Evolutionary conservation across 1,284 basidiomycete genomes (phyloP).

Genomic region (Porogramme epimiltina): DNA sequence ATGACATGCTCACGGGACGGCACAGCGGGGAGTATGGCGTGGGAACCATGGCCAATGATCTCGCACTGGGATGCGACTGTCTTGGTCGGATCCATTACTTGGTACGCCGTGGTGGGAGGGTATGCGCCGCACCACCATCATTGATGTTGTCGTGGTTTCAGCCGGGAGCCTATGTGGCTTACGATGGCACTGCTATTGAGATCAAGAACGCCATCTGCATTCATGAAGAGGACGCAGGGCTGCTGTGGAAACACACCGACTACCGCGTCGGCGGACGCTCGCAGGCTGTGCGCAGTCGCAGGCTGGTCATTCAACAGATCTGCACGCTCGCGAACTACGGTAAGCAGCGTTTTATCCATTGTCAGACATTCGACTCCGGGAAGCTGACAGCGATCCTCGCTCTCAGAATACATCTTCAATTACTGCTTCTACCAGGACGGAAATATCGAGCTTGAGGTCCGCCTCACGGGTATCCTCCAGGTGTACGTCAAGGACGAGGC

Average conservation of each 20-base stretch:
- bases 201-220: conserved; percentile 91
- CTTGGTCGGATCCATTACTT: conserved; percentile 83
- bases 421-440: conserved; percentile 89
- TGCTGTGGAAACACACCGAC: conserved; percentile 88
- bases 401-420: conserved; percentile 84
- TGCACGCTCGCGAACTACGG: conserved; percentile 90
- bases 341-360: no score
- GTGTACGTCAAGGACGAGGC: conserved; percentile 61
- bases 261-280: conserved; percentile 81
- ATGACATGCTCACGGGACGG: not conserved
- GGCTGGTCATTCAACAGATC: conserved; percentile 86
- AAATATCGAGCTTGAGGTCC: conserved; percentile 78
- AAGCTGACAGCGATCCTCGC: no score
- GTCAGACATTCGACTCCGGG: no score
- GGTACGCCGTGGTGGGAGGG: no score
- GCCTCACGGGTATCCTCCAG: conserved; percentile 82
- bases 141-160: no score
- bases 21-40: conserved; percentile 84
- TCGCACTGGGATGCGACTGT: conserved; percentile 85
- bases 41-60: conserved; percentile 85
- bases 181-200: conserved; percentile 67
- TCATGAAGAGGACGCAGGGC: conserved; percentile 87
- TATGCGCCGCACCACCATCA: no score
- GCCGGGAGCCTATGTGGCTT: conserved; percentile 71
- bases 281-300: conserved; percentile 77